phyloP scores from a whole-genome alignment of 202 grass and related monocot genomes.

The Cymbopogon flexuosus region DNA sequence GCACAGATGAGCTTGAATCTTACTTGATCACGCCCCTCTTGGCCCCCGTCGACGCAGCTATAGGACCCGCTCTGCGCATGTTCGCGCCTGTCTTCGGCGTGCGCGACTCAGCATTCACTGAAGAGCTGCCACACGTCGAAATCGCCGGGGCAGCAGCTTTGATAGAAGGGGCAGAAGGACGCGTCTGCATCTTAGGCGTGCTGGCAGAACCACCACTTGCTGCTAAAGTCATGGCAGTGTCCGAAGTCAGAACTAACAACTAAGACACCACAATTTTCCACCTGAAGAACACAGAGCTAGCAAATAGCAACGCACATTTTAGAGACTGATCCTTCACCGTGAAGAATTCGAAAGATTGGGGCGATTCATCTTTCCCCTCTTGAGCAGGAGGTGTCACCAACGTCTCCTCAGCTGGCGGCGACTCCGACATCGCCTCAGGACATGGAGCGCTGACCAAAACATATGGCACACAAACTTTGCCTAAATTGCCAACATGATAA shows the following conservation, averaged over 20 bases:
- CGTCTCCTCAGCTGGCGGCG: not conserved
- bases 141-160: not conserved
- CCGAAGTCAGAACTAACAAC: not conserved
- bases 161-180: not conserved
- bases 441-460: constrained; percentile 20
- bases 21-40: constrained; percentile 65
- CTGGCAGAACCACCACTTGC: constrained; percentile 30
- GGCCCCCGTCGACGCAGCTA: constrained; percentile 8
- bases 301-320: constrained; percentile 38
- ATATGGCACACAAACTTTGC: not conserved
- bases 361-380: constrained; percentile 27
- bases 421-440: constrained; percentile 23
- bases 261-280: not conserved
- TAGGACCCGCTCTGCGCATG: constrained; percentile 24
- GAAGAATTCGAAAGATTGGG: constrained; percentile 44
- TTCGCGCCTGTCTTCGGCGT: constrained; percentile 32
- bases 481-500: not conserved
- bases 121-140: constrained; percentile 7
- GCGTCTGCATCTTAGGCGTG: constrained; percentile 44
- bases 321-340: not conserved
- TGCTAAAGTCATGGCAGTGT: constrained; percentile 14
- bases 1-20: constrained; percentile 10
- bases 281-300: not conserved
- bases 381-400: not conserved
- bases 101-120: constrained; percentile 14